Percentiles rank a stretch among this genome's conserved stretches.
Evolutionary conservation across 805 yeast species (phyloP).

Genomic region (Hanseniaspora guilliermondii): DNA sequence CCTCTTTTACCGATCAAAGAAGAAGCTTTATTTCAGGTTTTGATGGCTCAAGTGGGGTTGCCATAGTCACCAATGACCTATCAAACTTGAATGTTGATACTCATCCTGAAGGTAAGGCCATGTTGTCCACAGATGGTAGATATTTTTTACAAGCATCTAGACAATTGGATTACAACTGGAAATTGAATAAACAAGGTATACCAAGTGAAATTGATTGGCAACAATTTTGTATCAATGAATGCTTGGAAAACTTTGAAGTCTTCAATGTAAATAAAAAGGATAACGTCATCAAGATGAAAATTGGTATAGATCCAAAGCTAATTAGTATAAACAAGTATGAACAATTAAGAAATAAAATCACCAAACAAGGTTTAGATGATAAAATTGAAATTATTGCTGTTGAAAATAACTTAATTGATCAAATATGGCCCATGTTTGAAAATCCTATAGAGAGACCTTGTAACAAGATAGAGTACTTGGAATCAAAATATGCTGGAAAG

Average conservation of each 20-base stretch:
- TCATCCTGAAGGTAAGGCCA: conserved; percentile 50
- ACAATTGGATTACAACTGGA: conserved; percentile 73
- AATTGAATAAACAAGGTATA: conserved; percentile 67
- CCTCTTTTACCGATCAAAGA: conserved; percentile 67
- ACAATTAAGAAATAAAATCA: conserved; percentile 24
- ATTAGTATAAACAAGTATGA: conserved; percentile 36
- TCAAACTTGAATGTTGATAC: conserved; percentile 30
- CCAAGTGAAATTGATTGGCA: conserved; percentile 61
- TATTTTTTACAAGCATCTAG: conserved; percentile 83
- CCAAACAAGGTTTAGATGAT: conserved; percentile 23
- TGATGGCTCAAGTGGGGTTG: conserved; percentile 88
- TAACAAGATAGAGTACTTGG: conserved; percentile 40
- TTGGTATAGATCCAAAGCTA: conserved; percentile 77
- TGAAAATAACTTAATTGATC: conserved; percentile 57
- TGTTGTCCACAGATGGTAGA: conserved; percentile 85
- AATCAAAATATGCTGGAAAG: conserved; percentile 51
- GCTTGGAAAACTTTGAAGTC: conserved; percentile 34
- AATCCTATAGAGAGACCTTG: conserved; percentile 45
- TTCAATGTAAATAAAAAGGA: conserved; percentile 20
- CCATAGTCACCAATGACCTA: conserved; percentile 52
- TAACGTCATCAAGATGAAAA: conserved; percentile 32
- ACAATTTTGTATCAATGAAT: conserved; percentile 55
- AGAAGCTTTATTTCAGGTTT: conserved; percentile 76
- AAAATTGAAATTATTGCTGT: conserved; percentile 40
- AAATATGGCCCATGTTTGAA: conserved; percentile 61